A percentile compares a stretch with the other conserved stretches of the same genome.
Evolutionary conservation across 2,329 filamentous ascomycete genomes (phyloP).

Genomic region (Sclerotinia trifoliorum): DNA sequence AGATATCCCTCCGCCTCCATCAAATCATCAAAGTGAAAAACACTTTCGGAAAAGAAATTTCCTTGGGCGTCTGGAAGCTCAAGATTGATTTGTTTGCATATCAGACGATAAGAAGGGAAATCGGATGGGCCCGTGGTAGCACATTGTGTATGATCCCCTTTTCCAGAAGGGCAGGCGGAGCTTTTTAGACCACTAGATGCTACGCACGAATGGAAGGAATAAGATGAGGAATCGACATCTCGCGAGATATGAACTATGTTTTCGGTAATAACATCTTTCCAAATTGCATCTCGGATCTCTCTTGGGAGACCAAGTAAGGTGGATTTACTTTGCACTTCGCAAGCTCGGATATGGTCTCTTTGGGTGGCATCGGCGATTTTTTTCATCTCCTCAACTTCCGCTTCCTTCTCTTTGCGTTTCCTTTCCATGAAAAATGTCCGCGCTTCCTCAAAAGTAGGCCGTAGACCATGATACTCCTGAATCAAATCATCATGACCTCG

Average conservation of each 20-base stretch:
- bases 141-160: slow-evolving; percentile 28
- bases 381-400: not conserved
- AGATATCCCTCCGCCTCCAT: slow-evolving; percentile 26
- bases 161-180: slow-evolving; percentile 25
- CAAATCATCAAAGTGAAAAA: slow-evolving; percentile 31
- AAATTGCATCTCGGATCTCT: slow-evolving; percentile 29
- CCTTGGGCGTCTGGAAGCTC: slow-evolving; percentile 24
- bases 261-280: slow-evolving; percentile 21
- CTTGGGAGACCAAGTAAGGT: not conserved
- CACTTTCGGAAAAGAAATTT: slow-evolving; percentile 26
- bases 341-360: slow-evolving; percentile 10
- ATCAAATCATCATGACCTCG: slow-evolving; percentile 4
- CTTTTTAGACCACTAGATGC: slow-evolving; percentile 4
- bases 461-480: not conserved
- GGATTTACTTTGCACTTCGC: slow-evolving; percentile 18
- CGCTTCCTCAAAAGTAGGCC: not conserved
- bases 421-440: not conserved
- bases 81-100: slow-evolving; percentile 30
- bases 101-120: slow-evolving; percentile 21
- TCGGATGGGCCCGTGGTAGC: not conserved
- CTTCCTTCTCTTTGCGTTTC: not conserved
- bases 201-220: slow-evolving; percentile 9
- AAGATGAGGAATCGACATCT: not conserved
- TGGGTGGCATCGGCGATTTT: not conserved
- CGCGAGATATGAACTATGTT: slow-evolving; percentile 28